Evolutionary conservation across 2,329 filamentous ascomycete species (phyloP).

Genomic region (Emericellopsis atlantica): DNA sequence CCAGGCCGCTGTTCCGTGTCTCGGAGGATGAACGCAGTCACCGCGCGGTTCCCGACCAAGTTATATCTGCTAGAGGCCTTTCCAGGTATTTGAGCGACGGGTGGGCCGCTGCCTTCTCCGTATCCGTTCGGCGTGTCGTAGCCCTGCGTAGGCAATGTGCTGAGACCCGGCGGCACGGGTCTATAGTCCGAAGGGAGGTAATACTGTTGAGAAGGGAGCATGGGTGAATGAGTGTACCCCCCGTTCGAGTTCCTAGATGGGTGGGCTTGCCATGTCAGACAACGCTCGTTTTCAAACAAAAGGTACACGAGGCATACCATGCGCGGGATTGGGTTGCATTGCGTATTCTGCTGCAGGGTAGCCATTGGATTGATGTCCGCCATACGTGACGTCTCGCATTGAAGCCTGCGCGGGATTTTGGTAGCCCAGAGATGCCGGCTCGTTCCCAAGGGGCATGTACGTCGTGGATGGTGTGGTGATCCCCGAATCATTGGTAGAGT

Average conservation of each 20-base stretch:
- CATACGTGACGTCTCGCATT: slow-evolving; percentile 17
- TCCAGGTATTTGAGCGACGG: slow-evolving; percentile 9
- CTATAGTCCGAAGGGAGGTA: too few species aligned
- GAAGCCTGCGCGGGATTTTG: slow-evolving; percentile 22
- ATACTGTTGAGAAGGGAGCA: too few species aligned
- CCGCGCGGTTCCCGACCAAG: slow-evolving; percentile 81
- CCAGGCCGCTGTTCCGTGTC: slow-evolving; percentile 65
- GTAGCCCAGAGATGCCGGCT: slow-evolving; percentile 13
- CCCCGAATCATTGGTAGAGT: slow-evolving; percentile 52
- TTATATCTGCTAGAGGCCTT: slow-evolving; percentile 56
- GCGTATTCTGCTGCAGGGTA: slow-evolving; percentile 14
- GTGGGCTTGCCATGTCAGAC: slow-evolving; percentile 1
- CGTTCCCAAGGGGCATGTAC: slow-evolving; percentile 12
- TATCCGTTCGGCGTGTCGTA: background rate
- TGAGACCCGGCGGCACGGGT: background rate
- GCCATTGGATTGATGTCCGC: background rate
- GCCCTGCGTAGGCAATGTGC: slow-evolving; percentile 7
- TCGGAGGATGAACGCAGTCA: slow-evolving; percentile 73
- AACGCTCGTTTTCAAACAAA: too few species aligned
- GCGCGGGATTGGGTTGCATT: background rate
- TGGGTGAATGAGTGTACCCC: too few species aligned
- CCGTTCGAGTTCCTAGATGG: background rate
- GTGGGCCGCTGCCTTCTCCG: background rate
- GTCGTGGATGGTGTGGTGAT: too few species aligned
- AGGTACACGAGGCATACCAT: too few species aligned